These are phyloP conservation scores for Malus asiatica DNA, from an alignment of 306 rosid genomes.

Conservation along the genomic window DNA sequence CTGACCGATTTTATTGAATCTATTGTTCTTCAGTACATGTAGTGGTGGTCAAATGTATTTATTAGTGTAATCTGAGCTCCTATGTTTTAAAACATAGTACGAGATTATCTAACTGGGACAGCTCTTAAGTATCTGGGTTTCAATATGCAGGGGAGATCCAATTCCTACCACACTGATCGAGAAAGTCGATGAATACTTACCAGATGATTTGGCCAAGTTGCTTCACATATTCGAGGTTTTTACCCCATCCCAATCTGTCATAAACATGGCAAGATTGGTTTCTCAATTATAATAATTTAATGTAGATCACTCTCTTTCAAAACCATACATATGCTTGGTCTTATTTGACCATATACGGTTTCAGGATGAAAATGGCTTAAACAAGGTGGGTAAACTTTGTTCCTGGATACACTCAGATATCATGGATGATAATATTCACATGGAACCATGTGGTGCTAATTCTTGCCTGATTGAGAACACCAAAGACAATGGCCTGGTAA, in stretches of 20 bases:
- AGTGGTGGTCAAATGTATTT: not conserved
- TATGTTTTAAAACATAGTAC: not conserved
- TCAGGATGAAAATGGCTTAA: constrained; percentile 52
- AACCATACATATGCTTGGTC: not conserved
- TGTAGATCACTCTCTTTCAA: not conserved
- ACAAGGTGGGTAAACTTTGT: constrained; percentile 39
- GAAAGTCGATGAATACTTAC: constrained; percentile 72
- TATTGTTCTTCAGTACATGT: not conserved
- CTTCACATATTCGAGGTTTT: constrained; percentile 55
- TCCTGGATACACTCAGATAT: constrained; percentile 90
- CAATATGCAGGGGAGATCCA: constrained; percentile 72
- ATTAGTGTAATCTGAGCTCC: not conserved
- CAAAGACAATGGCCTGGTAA: constrained; percentile 21
- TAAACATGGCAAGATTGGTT: not conserved
- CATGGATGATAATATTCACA: constrained; percentile 92
- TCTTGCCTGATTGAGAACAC: constrained; percentile 30
- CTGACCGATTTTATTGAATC: not conserved
- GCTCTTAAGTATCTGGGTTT: constrained; percentile 19
- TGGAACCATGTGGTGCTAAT: constrained; percentile 44
- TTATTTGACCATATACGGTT: constrained; percentile 5
- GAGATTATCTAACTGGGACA: not conserved
- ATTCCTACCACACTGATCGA: constrained; percentile 66
- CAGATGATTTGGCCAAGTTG: constrained; percentile 51
- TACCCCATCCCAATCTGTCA: not conserved
- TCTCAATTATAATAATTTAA: not conserved